Conservation (phyloP, 2,329 filamentous ascomycete species). For the Fusarium proliferatum region DNA sequence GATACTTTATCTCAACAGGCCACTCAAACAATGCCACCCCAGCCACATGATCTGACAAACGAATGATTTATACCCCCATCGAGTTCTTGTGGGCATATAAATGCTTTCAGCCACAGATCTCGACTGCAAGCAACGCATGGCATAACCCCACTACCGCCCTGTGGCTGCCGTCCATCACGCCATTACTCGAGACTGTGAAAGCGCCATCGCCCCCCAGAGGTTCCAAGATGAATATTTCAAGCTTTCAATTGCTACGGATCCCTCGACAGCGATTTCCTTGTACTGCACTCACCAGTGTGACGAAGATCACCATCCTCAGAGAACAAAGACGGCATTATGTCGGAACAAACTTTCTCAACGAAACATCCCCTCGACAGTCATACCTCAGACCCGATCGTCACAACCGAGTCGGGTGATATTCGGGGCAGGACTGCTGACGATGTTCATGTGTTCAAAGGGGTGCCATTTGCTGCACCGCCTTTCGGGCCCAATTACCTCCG, state of each 20-base stretch:
- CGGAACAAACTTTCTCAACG: background rate
- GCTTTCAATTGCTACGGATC: rapidly evolving
- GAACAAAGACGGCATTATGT: background rate
- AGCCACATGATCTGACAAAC: background rate
- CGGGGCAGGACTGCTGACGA: background rate
- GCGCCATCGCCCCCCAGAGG: rapidly evolving
- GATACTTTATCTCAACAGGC: background rate
- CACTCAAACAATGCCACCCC: rapidly evolving
- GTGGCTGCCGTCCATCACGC: background rate
- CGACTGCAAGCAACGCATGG: background rate
- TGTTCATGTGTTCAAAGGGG: background rate
- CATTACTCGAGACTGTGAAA: rapidly evolving
- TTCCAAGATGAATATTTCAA: background rate
- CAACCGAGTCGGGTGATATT: background rate
- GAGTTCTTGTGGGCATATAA: background rate
- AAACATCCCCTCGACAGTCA: background rate
- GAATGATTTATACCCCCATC: background rate
- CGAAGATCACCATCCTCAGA: rapidly evolving
- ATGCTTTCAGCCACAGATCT: background rate
- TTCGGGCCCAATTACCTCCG: background rate
- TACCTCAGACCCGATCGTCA: background rate
- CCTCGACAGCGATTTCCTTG: rapidly evolving
- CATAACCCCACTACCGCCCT: background rate
- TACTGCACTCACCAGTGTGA: rapidly evolving
- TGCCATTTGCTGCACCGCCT: background rate